Percentiles rank a stretch among this genome's conserved stretches.
phyloP scores from a whole-genome alignment of 192 early-diverging fungal genomes.

The Diversispora eburnea region DNA sequence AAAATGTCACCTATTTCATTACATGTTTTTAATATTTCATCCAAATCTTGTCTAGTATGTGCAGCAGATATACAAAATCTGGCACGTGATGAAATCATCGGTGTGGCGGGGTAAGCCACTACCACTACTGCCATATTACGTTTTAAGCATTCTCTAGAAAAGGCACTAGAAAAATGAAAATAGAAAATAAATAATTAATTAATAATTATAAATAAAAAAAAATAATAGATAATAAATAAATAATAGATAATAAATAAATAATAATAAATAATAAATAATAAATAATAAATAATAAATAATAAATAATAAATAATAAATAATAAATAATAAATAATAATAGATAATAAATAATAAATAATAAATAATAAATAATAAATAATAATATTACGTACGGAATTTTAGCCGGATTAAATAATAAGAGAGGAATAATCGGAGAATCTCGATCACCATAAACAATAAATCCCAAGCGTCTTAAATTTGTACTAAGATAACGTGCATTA shows the following conservation, averaged over 20 bases:
- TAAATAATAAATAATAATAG: neutral
- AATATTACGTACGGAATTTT: constrained; percentile 68
- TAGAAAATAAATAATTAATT: neutral
- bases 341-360: too few relatives aligned
- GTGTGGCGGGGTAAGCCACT: constrained; percentile 95
- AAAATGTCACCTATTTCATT: constrained; percentile 73
- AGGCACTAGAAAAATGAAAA: constrained; percentile 53
- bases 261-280: neutral
- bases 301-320: too few relatives aligned
- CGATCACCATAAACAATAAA: constrained; percentile 90
- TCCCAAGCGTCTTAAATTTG: constrained; percentile 77
- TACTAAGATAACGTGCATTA: constrained; percentile 83
- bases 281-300: too few relatives aligned
- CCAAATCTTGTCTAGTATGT: constrained; percentile 91
- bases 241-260: neutral
- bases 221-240: neutral
- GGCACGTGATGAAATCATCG: constrained; percentile 92
- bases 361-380: neutral
- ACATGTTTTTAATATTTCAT: constrained; percentile 66
- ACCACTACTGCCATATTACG: constrained; percentile 94
- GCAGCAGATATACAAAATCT: constrained; percentile 92
- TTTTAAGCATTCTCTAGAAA: constrained; percentile 86
- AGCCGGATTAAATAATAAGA: constrained; percentile 89
- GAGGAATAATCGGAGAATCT: constrained; percentile 87
- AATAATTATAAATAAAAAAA: neutral